These are phyloP conservation scores for Samsoniella hepiali DNA, from an alignment of 2,329 filamentous ascomycete species.

Conservation along the genomic window DNA sequence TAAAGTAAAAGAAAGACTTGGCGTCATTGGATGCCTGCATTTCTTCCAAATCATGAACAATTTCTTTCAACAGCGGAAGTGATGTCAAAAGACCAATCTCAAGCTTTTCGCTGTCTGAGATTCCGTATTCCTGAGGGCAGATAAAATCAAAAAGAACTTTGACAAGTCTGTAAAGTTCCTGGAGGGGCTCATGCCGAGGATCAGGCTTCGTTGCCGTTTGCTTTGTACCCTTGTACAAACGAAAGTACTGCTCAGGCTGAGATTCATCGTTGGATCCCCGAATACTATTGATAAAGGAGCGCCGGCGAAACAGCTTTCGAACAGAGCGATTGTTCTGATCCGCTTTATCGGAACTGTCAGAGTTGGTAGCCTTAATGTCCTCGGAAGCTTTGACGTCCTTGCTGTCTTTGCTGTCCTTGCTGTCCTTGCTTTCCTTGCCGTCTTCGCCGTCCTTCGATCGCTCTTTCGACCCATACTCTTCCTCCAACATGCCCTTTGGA, in stretches of 20 bases:
- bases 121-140: conserved; percentile 96
- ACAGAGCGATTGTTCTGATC: conserved; percentile 38
- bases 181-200: conserved; percentile 78
- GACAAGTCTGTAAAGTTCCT: conserved; percentile 87
- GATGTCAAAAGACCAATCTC: conserved; percentile 96
- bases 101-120: conserved; percentile 93
- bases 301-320: conserved; percentile 53
- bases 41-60: conserved; percentile 94
- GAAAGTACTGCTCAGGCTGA: conserved; percentile 75
- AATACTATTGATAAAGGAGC: conserved; percentile 56
- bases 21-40: conserved; percentile 92
- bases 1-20: conserved; percentile 98
- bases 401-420: conserved; percentile 40
- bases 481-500: conserved; percentile 71
- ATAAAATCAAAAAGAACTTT: conserved; percentile 98
- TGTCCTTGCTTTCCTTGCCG: conserved; percentile 41
- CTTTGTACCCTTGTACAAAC: conserved; percentile 75
- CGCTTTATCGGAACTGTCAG: conserved; percentile 34
- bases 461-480: conserved; percentile 53
- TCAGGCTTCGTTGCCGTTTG: conserved; percentile 71
- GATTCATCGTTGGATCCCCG: conserved; percentile 53
- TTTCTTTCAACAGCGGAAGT: conserved; percentile 89
- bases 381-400: conserved; percentile 39
- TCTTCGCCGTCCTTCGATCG: conserved; percentile 39
- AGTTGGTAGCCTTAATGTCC: conserved; percentile 32